Percentiles rank a stretch among this genome's conserved stretches.
These are phyloP conservation scores for Berberis vulgaris DNA, from an alignment of 164 flowering plant species.

Conservation along the genomic window DNA sequence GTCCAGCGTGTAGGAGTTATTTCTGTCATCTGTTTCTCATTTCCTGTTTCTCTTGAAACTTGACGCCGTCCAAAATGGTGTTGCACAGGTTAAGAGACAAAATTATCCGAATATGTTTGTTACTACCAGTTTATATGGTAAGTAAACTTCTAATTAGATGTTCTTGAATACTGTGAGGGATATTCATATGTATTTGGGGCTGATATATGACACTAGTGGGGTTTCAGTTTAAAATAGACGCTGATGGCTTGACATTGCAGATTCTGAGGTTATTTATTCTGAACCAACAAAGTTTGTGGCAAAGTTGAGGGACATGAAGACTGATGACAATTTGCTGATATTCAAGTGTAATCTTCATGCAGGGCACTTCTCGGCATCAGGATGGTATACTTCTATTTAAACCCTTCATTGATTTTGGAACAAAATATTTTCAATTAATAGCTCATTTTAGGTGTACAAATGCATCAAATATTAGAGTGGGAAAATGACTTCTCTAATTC, in stretches of 20 bases:
- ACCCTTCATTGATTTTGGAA: neutral
- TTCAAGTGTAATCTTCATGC: constrained; percentile 61
- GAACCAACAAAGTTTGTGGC: constrained; percentile 97
- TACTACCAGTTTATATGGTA: constrained; percentile 85
- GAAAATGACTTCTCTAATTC: too few species aligned
- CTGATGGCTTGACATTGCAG: too few species aligned
- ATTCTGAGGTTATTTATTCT: constrained; percentile 28
- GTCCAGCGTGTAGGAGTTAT: too few species aligned
- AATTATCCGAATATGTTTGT: constrained; percentile 77
- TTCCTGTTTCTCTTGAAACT: neutral
- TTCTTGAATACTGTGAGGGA: too few species aligned
- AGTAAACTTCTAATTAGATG: constrained; percentile 5
- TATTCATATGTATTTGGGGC: too few species aligned
- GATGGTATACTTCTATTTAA: constrained; percentile 40
- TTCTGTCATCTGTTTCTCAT: too few species aligned
- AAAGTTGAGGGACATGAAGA: constrained; percentile 77
- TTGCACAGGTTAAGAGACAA: constrained; percentile 58
- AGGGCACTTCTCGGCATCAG: constrained; percentile 76
- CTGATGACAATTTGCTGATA: constrained; percentile 48
- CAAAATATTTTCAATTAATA: too few species aligned
- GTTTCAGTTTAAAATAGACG: too few species aligned
- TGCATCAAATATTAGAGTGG: neutral
- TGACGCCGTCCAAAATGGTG: neutral
- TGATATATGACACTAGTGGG: too few species aligned
- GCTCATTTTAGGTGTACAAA: too few species aligned